Evolutionary conservation across 2,329 filamentous ascomycete genomes (phyloP).

Genomic region (Corynespora cassiicola): DNA sequence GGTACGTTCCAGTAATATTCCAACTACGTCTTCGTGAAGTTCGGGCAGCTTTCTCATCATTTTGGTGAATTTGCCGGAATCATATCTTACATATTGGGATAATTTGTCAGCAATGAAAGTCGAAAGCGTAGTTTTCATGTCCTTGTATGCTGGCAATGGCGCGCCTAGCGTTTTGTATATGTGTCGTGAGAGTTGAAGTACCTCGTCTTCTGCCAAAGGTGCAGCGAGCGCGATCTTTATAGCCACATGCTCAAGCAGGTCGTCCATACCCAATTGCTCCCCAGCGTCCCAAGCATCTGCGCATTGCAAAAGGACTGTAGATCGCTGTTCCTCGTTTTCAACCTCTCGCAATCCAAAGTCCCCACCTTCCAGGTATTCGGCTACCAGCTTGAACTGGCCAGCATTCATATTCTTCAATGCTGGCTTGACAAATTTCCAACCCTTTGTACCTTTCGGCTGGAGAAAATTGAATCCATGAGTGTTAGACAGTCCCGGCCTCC

Average conservation of each 20-base stretch:
- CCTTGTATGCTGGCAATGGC: conserved; percentile 7
- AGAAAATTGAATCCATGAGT: conserved; percentile 14
- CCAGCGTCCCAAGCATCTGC: conserved; percentile 28
- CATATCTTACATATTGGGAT: conserved; percentile 18
- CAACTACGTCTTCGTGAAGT: no score
- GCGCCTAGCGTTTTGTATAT: conserved; percentile 17
- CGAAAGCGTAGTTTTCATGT: conserved; percentile 22
- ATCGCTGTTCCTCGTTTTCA: conserved; percentile 16
- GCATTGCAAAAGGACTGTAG: conserved; percentile 23
- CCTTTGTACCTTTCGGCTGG: conserved; percentile 14
- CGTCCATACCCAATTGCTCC: conserved; percentile 25
- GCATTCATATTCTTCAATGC: conserved; percentile 19
- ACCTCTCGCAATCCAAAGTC: conserved; percentile 24
- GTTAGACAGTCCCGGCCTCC: no score
- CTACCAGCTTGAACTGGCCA: conserved; percentile 28
- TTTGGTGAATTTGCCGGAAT: no score
- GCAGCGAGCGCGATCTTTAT: conserved; percentile 22
- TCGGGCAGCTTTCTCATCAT: no score
- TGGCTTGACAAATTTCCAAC: conserved; percentile 24
- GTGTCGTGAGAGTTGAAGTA: conserved; percentile 18
- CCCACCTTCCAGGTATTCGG: conserved; percentile 28
- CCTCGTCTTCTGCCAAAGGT: conserved; percentile 16
- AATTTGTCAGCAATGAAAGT: conserved; percentile 27
- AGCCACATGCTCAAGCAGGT: conserved; percentile 33
- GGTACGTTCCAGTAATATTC: no score